Evolutionary conservation across 768 basidiomycete species (phyloP).

Genomic region (Leucocoprinus leucothites): DNA sequence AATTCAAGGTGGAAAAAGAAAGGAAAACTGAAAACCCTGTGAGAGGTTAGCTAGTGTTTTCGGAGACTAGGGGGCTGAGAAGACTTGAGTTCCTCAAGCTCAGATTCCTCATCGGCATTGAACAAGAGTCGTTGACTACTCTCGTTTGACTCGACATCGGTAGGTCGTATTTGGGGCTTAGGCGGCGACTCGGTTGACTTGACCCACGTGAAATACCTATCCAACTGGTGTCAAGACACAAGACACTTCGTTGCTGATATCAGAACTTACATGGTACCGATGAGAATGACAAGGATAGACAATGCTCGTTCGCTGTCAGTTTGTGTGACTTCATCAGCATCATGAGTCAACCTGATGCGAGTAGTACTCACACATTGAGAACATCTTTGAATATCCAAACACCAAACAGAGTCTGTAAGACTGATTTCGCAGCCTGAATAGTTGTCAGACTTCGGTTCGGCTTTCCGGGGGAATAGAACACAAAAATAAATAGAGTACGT

Average conservation of each 20-base stretch:
- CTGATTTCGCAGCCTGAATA: slow-evolving; percentile 72
- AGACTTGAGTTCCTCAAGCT: slow-evolving; percentile 8
- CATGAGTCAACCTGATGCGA: neutral
- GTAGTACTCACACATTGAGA: slow-evolving; percentile 58
- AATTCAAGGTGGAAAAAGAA: neutral
- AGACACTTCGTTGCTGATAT: neutral
- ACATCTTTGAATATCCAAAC: slow-evolving; percentile 76
- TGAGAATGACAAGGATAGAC: slow-evolving; percentile 66
- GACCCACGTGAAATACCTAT: slow-evolving; percentile 57
- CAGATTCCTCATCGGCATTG: slow-evolving; percentile 11
- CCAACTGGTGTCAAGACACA: neutral
- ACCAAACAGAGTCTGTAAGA: slow-evolving; percentile 79
- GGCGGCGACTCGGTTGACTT: slow-evolving; percentile 23
- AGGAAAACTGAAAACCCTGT: too few relatives aligned
- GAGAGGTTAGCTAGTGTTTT: too few relatives aligned
- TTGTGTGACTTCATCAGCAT: neutral
- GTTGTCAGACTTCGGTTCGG: slow-evolving; percentile 6
- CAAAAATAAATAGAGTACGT: slow-evolving; percentile 25
- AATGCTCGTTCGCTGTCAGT: slow-evolving; percentile 50
- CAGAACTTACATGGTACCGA: slow-evolving; percentile 58
- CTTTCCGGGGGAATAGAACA: neutral
- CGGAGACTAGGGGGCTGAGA: neutral
- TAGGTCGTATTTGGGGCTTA: slow-evolving; percentile 12
- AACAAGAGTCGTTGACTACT: slow-evolving; percentile 6
- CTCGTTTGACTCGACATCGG: slow-evolving; percentile 20